Conservation (phyloP, 768 basidiomycete species). For the Hortiboletus campestris region DNA sequence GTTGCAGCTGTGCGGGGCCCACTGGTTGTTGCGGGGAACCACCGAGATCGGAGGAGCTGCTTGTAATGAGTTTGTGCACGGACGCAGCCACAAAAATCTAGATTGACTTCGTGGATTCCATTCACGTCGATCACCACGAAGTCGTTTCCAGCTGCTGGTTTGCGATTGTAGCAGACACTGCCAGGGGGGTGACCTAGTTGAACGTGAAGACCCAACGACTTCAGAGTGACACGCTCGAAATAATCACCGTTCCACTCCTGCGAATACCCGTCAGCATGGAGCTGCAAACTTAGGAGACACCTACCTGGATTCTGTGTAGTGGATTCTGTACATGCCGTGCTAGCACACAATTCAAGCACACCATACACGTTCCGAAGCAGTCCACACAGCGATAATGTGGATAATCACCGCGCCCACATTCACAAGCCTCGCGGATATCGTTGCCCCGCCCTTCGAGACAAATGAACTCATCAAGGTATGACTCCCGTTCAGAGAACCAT, state of each 20-base stretch:
- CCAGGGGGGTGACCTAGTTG: background rate
- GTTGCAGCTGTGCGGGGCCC: background rate
- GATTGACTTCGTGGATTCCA: background rate
- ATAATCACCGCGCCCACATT: too few relatives aligned
- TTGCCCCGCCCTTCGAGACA: too few relatives aligned
- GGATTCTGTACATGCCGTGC: too few relatives aligned
- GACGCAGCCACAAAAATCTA: constrained; percentile 1
- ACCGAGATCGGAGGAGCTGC: background rate
- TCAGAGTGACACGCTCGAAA: background rate
- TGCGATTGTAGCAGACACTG: background rate
- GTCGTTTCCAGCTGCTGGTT: background rate
- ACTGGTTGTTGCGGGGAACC: background rate
- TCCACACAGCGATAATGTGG: too few relatives aligned
- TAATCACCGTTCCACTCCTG: constrained; percentile 2
- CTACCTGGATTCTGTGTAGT: too few relatives aligned
- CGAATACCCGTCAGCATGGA: too few relatives aligned
- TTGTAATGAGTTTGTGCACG: background rate
- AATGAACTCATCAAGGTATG: too few relatives aligned
- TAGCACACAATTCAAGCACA: too few relatives aligned
- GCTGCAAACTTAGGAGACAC: too few relatives aligned
- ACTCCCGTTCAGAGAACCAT: too few relatives aligned
- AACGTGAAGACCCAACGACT: background rate
- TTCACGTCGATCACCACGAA: background rate
- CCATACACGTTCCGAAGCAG: too few relatives aligned
- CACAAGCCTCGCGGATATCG: too few relatives aligned